A percentile compares a stretch with the other conserved stretches of the same genome.
These are phyloP conservation scores for Castanospermum australe DNA, from an alignment of 306 rosid species.

Conservation along the genomic window DNA sequence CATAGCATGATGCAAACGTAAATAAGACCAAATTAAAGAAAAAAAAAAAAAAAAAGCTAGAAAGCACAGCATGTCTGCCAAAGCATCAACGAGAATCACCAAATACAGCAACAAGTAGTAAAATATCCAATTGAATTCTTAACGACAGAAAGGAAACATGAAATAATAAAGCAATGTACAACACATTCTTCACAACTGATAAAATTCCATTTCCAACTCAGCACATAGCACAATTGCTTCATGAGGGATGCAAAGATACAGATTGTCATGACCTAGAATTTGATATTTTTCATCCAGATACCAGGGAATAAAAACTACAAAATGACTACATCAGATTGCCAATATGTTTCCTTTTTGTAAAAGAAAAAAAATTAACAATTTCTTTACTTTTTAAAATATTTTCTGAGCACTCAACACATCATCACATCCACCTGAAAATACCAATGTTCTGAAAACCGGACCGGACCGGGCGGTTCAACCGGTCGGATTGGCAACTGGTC, in stretches of 20 bases:
- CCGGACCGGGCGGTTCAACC: no score
- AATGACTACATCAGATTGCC: neutral
- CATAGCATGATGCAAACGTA: slow-evolving; percentile 1
- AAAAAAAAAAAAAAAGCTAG: neutral
- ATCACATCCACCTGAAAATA: neutral
- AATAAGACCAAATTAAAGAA: slow-evolving; percentile 14
- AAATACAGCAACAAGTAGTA: neutral
- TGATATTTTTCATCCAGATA: neutral
- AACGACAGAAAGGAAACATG: neutral
- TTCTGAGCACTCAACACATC: neutral
- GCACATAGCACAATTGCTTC: neutral
- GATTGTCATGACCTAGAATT: neutral
- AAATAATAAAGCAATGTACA: neutral
- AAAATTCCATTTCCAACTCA: neutral
- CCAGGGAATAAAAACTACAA: neutral
- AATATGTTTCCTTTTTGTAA: neutral
- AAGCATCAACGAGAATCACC: neutral
- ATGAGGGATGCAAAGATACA: neutral
- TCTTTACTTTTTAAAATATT: neutral
- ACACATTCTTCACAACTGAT: neutral
- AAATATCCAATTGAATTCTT: neutral
- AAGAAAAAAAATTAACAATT: neutral
- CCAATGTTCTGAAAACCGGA: no score
- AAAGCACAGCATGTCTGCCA: slow-evolving; percentile 7
- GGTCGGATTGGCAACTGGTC: no score